Evolutionary conservation across 2,329 filamentous ascomycete genomes (phyloP), one percentile per base, ranked within the genome.

Genomic region (Zopfia rhizophila): DNA sequence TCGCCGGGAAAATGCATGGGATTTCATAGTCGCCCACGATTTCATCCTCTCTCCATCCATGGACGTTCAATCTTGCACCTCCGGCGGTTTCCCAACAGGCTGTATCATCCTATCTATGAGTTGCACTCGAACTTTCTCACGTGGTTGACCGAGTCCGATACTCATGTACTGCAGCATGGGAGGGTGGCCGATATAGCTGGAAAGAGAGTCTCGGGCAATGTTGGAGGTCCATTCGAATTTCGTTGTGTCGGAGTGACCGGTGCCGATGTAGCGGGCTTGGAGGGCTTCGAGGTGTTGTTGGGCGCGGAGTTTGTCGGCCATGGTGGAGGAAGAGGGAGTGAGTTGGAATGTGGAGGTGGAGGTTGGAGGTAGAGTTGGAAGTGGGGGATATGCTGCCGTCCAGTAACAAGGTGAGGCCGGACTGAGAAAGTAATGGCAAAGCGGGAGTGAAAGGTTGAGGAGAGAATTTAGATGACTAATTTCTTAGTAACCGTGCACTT

Each of bases 151-250:
- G 77, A 95, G 85, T 0, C 92, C 93, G 37, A 97, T 85, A 13
- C 89, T 83, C 79, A 97, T 91, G 72, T 96, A 97, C 27, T 89
- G 85, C 12, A 97, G 80, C 50, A 97, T 80, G 6, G 91, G 89
- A 12, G 91, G 89, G 70, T 99, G 94, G 14, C 94, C 94, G 55
- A 94, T 83, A 63, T 96, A 92, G 53, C 87, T 91, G 14, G 91
- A 85, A 69, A 93, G 92, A 16, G 88, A 95, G 78, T 99, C 94
- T 70, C 94, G 91, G 69, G 91, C 84, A 68, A 97, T 93, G 77
- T 97, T 99, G 49, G 89, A 92, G 38, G 88, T 88, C 91, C 92
- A 99, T 76, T 99, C 94, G 86, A 94, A 94, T 73, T 91, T 95
- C 18, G 91, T 96, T 11, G 93, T 97, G 77, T 99, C 94, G 30